Evolutionary conservation across 1,284 basidiomycete genomes (phyloP).

Genomic region (Coniferiporia sulphurascens): DNA sequence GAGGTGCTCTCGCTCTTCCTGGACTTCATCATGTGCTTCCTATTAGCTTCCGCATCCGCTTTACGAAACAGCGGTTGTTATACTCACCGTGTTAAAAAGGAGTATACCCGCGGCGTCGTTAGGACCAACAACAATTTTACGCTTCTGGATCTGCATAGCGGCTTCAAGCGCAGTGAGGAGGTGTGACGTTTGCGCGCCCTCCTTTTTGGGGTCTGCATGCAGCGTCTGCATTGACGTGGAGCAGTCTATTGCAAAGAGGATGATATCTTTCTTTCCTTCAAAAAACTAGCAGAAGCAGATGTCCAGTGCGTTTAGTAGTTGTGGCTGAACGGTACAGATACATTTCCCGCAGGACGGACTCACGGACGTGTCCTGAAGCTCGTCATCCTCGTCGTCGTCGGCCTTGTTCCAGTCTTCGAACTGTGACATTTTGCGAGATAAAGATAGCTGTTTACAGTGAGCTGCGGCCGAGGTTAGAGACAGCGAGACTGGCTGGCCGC

Average conservation of each 20-base stretch:
- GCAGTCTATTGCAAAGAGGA: conserved; percentile 92
- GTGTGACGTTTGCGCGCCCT: conserved; percentile 60
- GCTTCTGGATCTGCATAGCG: conserved; percentile 81
- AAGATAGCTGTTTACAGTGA: no score
- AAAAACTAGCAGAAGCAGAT: conserved; percentile 44
- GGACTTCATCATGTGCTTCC: conserved; percentile 21
- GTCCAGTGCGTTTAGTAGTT: conserved; percentile 1
- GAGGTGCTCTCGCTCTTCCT: conserved; percentile 43
- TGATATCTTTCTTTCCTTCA: conserved; percentile 75
- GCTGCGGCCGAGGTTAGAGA: no score
- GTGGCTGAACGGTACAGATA: neutral
- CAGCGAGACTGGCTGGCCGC: no score
- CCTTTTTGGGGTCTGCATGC: conserved; percentile 53
- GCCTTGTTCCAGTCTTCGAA: conserved; percentile 74
- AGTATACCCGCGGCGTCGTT: conserved; percentile 86
- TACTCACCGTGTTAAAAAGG: conserved; percentile 83
- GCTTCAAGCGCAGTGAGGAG: conserved; percentile 72
- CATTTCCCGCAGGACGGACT: conserved; percentile 23
- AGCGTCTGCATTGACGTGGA: conserved; percentile 84
- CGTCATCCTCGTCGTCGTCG: conserved; percentile 75
- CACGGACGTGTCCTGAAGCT: conserved; percentile 66
- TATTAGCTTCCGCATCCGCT: neutral
- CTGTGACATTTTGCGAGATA: conserved; percentile 37
- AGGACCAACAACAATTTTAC: conserved; percentile 84
- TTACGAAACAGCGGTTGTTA: neutral